A percentile compares a stretch with the other conserved stretches of the same genome.
Conservation (phyloP, 768 basidiomycete genomes). For the Suillus spraguei region DNA sequence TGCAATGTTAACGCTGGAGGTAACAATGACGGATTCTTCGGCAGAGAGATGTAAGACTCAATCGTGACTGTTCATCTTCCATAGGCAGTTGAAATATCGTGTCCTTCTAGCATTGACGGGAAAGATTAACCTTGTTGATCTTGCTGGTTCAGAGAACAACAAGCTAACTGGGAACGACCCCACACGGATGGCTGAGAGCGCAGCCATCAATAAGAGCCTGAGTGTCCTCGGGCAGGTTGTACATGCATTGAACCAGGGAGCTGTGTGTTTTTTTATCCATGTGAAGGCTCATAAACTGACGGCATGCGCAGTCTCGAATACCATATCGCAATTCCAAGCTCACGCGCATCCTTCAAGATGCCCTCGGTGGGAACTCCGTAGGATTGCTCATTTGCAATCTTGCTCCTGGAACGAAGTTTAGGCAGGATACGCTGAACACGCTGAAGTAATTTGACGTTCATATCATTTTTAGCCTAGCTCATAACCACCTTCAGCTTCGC, state of each 20-base stretch:
- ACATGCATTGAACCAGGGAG: constrained; percentile 76
- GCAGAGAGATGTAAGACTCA: constrained; percentile 53
- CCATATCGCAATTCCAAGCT: constrained; percentile 91
- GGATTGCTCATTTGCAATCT: constrained; percentile 87
- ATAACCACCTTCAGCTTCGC: constrained; percentile 59
- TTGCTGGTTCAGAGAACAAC: constrained; percentile 92
- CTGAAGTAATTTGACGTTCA: constrained; percentile 60
- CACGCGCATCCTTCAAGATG: constrained; percentile 88
- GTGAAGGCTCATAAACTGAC: constrained; percentile 7
- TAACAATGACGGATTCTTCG: constrained; percentile 55
- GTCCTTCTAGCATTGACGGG: constrained; percentile 57
- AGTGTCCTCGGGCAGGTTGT: constrained; percentile 89
- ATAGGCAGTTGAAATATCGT: neutral
- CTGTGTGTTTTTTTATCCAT: constrained; percentile 39
- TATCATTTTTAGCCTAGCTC: constrained; percentile 13
- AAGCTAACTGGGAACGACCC: constrained; percentile 88
- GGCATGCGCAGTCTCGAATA: constrained; percentile 59
- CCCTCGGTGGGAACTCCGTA: constrained; percentile 79
- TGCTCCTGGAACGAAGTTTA: constrained; percentile 79
- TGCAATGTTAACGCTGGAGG: constrained; percentile 79
- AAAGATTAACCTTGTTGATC: constrained; percentile 85
- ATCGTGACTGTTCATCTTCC: constrained; percentile 1
- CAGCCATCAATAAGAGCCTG: constrained; percentile 89
- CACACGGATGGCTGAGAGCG: constrained; percentile 84
- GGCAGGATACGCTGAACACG: constrained; percentile 88